These are phyloP conservation scores for Pythium volutum DNA, from an alignment of 352 stramenopile species.

Conservation along the genomic window DNA sequence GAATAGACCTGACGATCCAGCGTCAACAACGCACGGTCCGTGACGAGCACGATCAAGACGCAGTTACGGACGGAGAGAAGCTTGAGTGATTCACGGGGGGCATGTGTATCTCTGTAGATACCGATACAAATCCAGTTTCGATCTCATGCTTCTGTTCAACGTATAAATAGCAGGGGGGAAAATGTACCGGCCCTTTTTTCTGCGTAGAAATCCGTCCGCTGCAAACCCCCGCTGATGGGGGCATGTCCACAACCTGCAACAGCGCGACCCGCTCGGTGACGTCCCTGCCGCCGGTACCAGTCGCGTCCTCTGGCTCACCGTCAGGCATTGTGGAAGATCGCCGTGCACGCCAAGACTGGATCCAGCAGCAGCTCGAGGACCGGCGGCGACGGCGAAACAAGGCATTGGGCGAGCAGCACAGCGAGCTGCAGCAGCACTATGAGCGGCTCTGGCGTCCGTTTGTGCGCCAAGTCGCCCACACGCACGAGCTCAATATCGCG, in stretches of 20 bases:
- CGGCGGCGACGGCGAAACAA: constrained; percentile 40
- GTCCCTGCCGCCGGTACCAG: background rate
- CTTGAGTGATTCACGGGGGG: too few relatives aligned
- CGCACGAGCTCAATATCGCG: constrained; percentile 62
- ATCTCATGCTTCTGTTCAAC: too few relatives aligned
- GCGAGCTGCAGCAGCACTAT: constrained; percentile 31
- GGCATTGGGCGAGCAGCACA: constrained; percentile 26
- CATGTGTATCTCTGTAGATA: too few relatives aligned
- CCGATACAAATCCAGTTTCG: too few relatives aligned
- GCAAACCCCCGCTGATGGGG: too few relatives aligned
- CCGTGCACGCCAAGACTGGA: constrained; percentile 41
- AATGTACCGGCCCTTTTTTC: too few relatives aligned
- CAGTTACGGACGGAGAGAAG: too few relatives aligned
- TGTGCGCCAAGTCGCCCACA: constrained; percentile 28
- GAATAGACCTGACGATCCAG: too few relatives aligned
- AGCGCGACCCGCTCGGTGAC: background rate
- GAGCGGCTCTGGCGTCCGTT: constrained; percentile 53
- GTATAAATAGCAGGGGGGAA: too few relatives aligned
- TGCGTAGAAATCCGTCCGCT: too few relatives aligned
- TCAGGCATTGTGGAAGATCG: background rate
- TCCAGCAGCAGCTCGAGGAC: constrained; percentile 43
- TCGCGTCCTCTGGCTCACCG: background rate
- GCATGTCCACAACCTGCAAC: constrained; percentile 9
- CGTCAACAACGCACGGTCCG: too few relatives aligned
- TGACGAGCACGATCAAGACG: too few relatives aligned